Evolutionary conservation across 768 basidiomycete species (phyloP).

Genomic region (Mycena olivaceomarginata): DNA sequence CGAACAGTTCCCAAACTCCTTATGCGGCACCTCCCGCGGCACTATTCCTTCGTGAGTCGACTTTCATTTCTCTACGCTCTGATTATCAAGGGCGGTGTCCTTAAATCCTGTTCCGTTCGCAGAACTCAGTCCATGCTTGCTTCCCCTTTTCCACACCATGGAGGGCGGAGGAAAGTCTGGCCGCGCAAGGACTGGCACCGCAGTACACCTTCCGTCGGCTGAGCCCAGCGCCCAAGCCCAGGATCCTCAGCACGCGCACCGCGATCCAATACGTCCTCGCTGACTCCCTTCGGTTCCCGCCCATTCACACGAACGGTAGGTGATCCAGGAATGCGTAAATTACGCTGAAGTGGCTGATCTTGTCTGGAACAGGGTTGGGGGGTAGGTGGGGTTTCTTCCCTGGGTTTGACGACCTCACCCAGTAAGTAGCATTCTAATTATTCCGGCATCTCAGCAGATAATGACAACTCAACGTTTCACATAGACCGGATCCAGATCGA

Average conservation of each 20-base stretch:
- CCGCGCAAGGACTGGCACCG: conserved; percentile 57
- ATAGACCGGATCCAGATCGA: conserved; percentile 36
- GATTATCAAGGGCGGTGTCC: not conserved
- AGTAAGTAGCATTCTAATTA: not conserved
- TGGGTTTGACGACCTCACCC: not conserved
- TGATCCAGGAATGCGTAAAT: not conserved
- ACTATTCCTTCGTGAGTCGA: conserved; percentile 58
- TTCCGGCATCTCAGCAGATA: not conserved
- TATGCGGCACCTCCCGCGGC: conserved; percentile 62
- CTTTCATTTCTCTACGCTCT: not conserved
- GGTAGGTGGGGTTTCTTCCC: conserved; percentile 32
- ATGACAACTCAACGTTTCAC: conserved; percentile 5
- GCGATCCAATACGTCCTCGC: conserved; percentile 55
- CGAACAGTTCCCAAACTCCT: conserved; percentile 62
- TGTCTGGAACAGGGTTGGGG: conserved; percentile 25
- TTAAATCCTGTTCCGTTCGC: conserved; percentile 37
- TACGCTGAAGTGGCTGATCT: not conserved
- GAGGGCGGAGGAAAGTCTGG: conserved; percentile 59
- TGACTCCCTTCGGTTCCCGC: conserved; percentile 52
- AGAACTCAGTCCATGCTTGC: conserved; percentile 73
- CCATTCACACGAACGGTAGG: conserved; percentile 50
- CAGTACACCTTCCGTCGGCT: conserved; percentile 66
- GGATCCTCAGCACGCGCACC: conserved; percentile 52
- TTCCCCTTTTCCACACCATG: conserved; percentile 82
- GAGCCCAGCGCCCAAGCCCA: conserved; percentile 45